Conservation (phyloP, 2,329 filamentous ascomycete genomes). For the Aspergillus fumigatiaffinis region DNA sequence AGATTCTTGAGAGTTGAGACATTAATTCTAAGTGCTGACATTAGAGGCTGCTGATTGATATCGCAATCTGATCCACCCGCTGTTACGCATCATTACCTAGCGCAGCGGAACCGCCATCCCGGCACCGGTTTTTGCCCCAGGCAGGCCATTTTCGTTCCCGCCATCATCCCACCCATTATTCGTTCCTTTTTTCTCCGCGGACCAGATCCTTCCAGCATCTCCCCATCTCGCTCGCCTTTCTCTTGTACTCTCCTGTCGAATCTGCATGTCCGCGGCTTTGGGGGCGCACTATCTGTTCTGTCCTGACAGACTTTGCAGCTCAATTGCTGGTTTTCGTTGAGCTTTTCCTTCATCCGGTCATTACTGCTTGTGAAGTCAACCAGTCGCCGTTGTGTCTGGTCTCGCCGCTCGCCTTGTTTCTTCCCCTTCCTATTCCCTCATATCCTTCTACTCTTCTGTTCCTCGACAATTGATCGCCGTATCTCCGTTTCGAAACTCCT, state of each 20-base stretch:
- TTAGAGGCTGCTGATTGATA: background rate
- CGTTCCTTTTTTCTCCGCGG: conserved; percentile 5
- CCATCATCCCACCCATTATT: conserved; percentile 15
- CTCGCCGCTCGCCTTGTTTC: background rate
- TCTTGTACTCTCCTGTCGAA: conserved; percentile 2
- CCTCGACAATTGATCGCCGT: conserved; percentile 2
- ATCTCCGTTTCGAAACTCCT: background rate
- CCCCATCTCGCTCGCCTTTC: conserved; percentile 3
- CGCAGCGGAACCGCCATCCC: conserved; percentile 19
- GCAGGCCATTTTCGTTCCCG: conserved; percentile 8
- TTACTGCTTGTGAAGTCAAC: background rate
- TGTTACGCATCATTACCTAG: conserved; percentile 13
- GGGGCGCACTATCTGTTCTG: background rate
- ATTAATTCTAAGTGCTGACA: background rate
- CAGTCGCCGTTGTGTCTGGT: background rate
- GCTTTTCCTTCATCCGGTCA: background rate
- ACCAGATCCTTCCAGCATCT: conserved; percentile 1
- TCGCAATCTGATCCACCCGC: background rate
- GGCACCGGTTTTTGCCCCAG: conserved; percentile 19
- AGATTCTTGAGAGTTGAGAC: background rate
- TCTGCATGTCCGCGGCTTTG: conserved; percentile 1
- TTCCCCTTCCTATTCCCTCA: background rate
- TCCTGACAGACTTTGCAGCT: background rate
- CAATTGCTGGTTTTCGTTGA: background rate
- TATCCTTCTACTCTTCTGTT: background rate